Conservation (phyloP, 495 filamentous ascomycete genomes). For the Lindgomyces ingoldianus region DNA sequence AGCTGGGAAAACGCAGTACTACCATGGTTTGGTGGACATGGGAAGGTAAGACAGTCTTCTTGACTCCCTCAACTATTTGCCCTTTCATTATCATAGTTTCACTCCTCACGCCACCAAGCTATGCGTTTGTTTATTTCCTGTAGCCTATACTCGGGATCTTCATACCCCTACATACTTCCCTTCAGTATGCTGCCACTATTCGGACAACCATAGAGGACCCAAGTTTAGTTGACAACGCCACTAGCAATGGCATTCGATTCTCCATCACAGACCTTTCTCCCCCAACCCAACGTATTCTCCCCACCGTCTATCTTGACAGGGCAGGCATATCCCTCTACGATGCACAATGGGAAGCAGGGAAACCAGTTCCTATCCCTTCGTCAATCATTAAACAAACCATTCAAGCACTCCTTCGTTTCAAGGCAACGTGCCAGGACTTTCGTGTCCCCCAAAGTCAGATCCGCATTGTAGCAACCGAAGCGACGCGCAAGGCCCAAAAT, state of each 20-base stretch:
- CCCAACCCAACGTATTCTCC: constrained; percentile 68
- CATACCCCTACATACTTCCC: no score
- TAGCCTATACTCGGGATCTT: no score
- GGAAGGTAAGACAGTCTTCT: constrained; percentile 31
- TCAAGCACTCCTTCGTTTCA: constrained; percentile 67
- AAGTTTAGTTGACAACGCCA: neutral
- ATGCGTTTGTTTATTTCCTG: neutral
- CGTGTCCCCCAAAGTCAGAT: constrained; percentile 64
- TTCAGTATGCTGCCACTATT: no score
- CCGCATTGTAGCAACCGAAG: constrained; percentile 82
- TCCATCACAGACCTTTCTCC: constrained; percentile 79
- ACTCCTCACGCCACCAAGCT: neutral
- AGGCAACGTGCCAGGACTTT: constrained; percentile 69
- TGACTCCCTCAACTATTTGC: neutral
- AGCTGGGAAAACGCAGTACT: constrained; percentile 10
- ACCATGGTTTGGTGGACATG: constrained; percentile 38
- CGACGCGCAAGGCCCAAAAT: constrained; percentile 80
- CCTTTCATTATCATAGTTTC: neutral
- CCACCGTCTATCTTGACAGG: constrained; percentile 74
- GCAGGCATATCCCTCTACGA: constrained; percentile 87
- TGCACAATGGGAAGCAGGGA: constrained; percentile 60
- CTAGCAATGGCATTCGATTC: constrained; percentile 92
- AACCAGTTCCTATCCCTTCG: constrained; percentile 59
- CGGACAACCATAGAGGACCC: no score
- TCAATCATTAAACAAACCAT: constrained; percentile 65